Evolutionary conservation across 75 land plant species (phyloP).

Genomic region (Chamaecyparis obtusa): DNA sequence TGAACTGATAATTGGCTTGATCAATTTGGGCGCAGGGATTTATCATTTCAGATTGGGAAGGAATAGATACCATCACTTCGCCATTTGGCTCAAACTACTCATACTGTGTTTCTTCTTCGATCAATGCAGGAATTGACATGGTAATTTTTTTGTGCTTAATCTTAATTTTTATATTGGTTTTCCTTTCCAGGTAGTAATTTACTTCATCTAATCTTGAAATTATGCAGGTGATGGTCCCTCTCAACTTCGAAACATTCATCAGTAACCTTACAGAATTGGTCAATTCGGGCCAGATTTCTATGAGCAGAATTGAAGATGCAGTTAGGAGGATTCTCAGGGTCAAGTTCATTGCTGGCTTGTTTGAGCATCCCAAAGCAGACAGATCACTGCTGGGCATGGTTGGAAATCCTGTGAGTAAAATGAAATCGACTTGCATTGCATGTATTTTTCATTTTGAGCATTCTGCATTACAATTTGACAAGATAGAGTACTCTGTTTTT

Average conservation of each 20-base stretch:
- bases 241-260: constrained; percentile 52
- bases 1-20: not conserved
- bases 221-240: constrained; percentile 77
- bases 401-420: constrained; percentile 27
- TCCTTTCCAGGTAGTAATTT: not conserved
- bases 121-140: constrained; percentile 92
- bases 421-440: not conserved
- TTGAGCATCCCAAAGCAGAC: constrained; percentile 70
- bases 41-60: constrained; percentile 80
- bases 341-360: constrained; percentile 68
- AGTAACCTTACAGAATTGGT: constrained; percentile 52
- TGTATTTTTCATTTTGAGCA: constrained; percentile 2
- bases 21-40: constrained; percentile 52
- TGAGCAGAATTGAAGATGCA: constrained; percentile 75
- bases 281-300: constrained; percentile 55
- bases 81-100: constrained; percentile 63
- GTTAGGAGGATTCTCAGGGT: constrained; percentile 79
- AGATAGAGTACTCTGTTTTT: not conserved
- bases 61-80: constrained; percentile 48
- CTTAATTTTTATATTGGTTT: not conserved
- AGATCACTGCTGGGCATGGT: constrained; percentile 44
- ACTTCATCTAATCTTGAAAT: not conserved
- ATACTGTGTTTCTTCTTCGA: constrained; percentile 38
- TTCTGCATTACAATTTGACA: not conserved
- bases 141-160: constrained; percentile 19